These are phyloP conservation scores for Santalum album DNA, from an alignment of 164 flowering plant genomes.

Conservation along the genomic window DNA sequence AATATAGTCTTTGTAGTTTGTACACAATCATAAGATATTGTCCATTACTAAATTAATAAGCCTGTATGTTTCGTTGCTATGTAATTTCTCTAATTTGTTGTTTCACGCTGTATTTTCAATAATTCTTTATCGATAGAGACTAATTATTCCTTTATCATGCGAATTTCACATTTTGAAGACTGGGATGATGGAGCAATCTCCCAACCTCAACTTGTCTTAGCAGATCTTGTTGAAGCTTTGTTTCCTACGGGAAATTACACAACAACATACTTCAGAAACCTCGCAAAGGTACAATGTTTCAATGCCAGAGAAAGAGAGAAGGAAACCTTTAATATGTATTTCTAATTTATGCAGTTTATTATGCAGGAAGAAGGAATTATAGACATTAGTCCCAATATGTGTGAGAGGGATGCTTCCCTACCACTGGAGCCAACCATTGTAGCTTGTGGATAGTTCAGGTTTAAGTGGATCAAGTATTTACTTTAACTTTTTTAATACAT, in stretches of 20 bases:
- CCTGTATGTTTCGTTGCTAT: too few relatives aligned
- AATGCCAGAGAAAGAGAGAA: background rate
- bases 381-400: constrained; percentile 46
- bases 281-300: constrained; percentile 51
- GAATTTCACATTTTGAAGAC: constrained; percentile 27
- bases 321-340: too few relatives aligned
- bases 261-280: constrained; percentile 68
- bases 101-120: background rate
- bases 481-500: too few relatives aligned
- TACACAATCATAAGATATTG: too few relatives aligned
- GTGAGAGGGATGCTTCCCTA: constrained; percentile 43
- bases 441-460: constrained; percentile 22
- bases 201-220: constrained; percentile 85
- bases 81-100: too few relatives aligned
- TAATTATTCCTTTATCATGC: background rate
- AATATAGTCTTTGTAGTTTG: too few relatives aligned
- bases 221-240: constrained; percentile 71
- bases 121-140: background rate
- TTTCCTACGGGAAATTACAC: constrained; percentile 77
- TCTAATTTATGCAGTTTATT: background rate
- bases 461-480: too few relatives aligned
- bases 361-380: constrained; percentile 62
- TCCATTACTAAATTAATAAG: too few relatives aligned
- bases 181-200: constrained; percentile 85
- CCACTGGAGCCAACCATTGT: constrained; percentile 63